Base-by-base conservation (phyloP, 2,329 filamentous ascomycete species). In the Trichoderma lentiforme region DNA sequence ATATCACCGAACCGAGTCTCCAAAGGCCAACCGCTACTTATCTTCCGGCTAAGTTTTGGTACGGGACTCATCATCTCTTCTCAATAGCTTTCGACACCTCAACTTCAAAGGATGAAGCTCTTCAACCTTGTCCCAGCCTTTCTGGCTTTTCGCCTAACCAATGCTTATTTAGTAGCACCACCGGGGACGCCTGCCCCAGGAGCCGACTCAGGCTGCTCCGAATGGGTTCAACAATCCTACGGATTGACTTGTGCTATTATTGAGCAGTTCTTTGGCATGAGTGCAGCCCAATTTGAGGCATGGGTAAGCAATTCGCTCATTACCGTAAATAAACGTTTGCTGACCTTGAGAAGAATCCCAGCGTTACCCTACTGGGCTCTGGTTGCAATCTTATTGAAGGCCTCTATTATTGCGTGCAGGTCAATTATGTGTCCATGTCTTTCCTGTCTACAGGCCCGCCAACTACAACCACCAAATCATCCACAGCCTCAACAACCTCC, bases 181-280 rank as follows among this genome's bases (percentile, higher is more conserved):
- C 56, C 56, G 15, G 56, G 56, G 3, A 18, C 56, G 14, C 14
- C 56, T n/a, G 56, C 56, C 28, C 56, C 56, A 30, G 56, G 56
- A 30, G 28, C 56, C 11, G 30, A 8, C 15, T 58, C 56, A 4
- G n/a, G 26, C 30, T 58, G 56, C 26, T 18, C 14, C 3, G 56
- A 18, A 58, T 58, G 56, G 56, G 18, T 58, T n/a, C 26, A 58
- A 32, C 24, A 32, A 15, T 58, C 56, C 4, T 58, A 30, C 3
- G 14, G 7, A 15, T 4, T 58, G 4, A 58, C 56, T 12, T 58
- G 56, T 30, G 26, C 15, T 4, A 30, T 32, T 4, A 58, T 58
- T n/a, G 56, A 58, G 4, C 56, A 58, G 26, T n/a, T 30, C 15
- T 58, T 30, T 58, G 56, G 56, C 56, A 58, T 58, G 56, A 58